Conservation (phyloP, 345 rosid genomes). For the Gossypioides kirkii region DNA sequence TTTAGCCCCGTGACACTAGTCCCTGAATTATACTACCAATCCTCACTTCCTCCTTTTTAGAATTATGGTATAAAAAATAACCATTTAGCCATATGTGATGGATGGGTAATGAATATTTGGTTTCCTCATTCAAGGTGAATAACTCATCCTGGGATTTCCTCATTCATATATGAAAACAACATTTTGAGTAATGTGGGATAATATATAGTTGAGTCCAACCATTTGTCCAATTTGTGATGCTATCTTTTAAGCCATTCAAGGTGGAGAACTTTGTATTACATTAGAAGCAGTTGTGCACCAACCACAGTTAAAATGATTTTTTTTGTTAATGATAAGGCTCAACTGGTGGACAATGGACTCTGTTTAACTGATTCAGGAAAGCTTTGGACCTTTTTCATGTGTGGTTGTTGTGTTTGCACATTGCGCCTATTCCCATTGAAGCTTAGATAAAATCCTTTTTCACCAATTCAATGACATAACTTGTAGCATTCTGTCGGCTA, state of each 20-base stretch:
- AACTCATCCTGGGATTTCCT: background rate
- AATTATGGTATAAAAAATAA: background rate
- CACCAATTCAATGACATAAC: background rate
- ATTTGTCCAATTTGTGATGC: background rate
- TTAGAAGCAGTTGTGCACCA: background rate
- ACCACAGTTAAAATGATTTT: background rate
- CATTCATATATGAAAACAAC: background rate
- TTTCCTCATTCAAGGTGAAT: background rate
- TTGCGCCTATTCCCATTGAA: background rate
- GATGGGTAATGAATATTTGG: background rate
- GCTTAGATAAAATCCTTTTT: background rate
- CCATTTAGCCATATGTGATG: background rate
- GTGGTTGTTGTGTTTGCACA: background rate
- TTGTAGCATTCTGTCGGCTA: background rate
- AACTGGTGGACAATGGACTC: background rate
- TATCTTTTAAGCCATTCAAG: background rate
- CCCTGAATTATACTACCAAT: background rate
- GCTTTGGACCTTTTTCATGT: background rate
- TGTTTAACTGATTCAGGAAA: background rate
- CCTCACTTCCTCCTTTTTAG: background rate
- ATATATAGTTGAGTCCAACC: background rate
- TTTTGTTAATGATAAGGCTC: background rate
- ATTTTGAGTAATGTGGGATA: background rate
- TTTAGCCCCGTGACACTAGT: too few relatives aligned
- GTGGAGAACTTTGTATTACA: background rate